These are phyloP conservation scores for Microcyclospora pomicola DNA, from an alignment of 2,329 filamentous ascomycete species.

Conservation along the genomic window DNA sequence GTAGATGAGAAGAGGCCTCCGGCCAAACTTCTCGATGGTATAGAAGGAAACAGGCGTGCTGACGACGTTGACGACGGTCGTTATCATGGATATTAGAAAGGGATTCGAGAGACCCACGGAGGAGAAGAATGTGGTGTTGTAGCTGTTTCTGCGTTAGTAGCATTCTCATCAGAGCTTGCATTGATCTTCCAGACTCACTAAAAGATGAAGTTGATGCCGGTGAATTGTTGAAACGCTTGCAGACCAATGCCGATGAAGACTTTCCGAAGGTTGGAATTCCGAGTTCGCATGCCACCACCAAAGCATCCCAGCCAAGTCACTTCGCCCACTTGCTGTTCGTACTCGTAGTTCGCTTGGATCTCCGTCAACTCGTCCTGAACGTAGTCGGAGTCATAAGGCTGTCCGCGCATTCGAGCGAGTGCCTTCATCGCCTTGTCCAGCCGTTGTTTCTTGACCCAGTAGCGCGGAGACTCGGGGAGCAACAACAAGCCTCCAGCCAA, in stretches of 20 bases:
- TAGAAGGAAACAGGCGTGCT: constrained; percentile 83
- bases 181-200: constrained; percentile 10
- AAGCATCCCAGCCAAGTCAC: constrained; percentile 41
- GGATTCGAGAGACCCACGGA: constrained; percentile 59
- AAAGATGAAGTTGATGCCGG: constrained; percentile 87
- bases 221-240: constrained; percentile 44
- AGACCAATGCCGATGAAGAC: constrained; percentile 32
- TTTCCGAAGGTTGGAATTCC: constrained; percentile 38
- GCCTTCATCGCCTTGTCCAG: constrained; percentile 51
- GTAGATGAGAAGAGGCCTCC: constrained; percentile 63
- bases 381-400: constrained; percentile 56
- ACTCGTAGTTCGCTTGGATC: constrained; percentile 79
- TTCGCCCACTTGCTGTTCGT: constrained; percentile 57
- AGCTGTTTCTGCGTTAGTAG: constrained; percentile 14
- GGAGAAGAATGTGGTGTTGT: constrained; percentile 71
- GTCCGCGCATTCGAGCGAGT: constrained; percentile 59
- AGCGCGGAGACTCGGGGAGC: constrained; percentile 74
- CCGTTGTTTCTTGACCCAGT: constrained; percentile 65
- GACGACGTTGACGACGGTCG: constrained; percentile 75
- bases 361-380: constrained; percentile 70
- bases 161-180: background rate
- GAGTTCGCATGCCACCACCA: constrained; percentile 37
- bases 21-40: constrained; percentile 69
- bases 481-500: constrained; percentile 57
- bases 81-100: constrained; percentile 76